Evolutionary conservation across 441 rosid genomes (phyloP), one percentile per base, ranked within the genome.

Genomic region (Euphorbia corollata): DNA sequence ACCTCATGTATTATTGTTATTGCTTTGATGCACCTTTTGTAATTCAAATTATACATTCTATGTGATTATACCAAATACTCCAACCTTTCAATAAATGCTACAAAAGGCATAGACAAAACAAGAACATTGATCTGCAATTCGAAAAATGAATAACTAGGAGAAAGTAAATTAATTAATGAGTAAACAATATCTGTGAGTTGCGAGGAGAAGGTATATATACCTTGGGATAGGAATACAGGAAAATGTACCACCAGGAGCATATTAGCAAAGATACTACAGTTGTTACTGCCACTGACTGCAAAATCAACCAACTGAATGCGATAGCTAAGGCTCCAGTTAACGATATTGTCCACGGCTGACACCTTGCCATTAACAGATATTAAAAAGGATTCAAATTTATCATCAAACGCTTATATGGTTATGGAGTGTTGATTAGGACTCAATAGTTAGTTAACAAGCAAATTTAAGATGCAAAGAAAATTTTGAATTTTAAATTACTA

Each of bases 271-370:
- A 39, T 5, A 79, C 71, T 56, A 82, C 63, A 8, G 85, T 64
- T 53, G 98, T 82, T 68, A 81, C 79, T 61, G 82, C 53, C 30
- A 77, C 67, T 0, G 98, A 90, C 53, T 74, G 91, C 50, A 92
- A 74, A 61, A 86, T 65, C 47, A 72, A 50, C 98, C 96, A 92
- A 85, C 96, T 90, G 67, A 75, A 75, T 56, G 85, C 87, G 24
- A 84, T 78, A 20, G 63, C 81, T 41, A 74, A 78, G 22, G 73
- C 58, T 69, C 98, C 98, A 5, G 96, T 84, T 45, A 92, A 58
- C 43, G 77, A 65, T 81, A 92, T 88, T 10, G 97, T 88, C 98
- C 98, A 92, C 51, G 98, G 98, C 51, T 90, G 98, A 78, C 98
- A 92, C 97, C 98, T 92, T 68, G 53, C 38, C 61, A 50, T 43